These are phyloP conservation scores for Gilbertella persicaria DNA, from an alignment of 371 early-diverging fungal genomes.

Conservation along the genomic window DNA sequence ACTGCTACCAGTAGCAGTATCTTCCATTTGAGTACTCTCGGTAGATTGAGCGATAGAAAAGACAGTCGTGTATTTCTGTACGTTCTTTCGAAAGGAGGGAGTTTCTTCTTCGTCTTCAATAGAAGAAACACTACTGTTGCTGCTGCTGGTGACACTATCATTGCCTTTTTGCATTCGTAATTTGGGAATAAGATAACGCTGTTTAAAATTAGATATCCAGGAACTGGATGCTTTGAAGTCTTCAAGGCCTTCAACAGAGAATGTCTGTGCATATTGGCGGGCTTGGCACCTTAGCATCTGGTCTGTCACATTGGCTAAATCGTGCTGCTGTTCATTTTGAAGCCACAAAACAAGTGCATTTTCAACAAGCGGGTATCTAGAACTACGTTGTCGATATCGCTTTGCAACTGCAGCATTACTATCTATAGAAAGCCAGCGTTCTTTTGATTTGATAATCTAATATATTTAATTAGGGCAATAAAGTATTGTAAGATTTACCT, in stretches of 20 bases:
- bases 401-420: slow-evolving; percentile 18
- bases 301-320: slow-evolving; percentile 11
- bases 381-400: slow-evolving; percentile 20
- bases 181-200: slow-evolving; percentile 9
- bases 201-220: slow-evolving; percentile 21
- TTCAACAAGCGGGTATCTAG: slow-evolving; percentile 22
- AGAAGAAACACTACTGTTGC: background rate
- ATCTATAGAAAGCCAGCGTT: slow-evolving; percentile 23
- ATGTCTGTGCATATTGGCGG: slow-evolving; percentile 16
- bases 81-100: background rate
- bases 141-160: background rate
- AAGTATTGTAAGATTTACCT: slow-evolving; percentile 7
- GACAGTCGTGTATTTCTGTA: slow-evolving; percentile 2
- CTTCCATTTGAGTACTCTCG: background rate
- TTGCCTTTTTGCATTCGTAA: background rate
- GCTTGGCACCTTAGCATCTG: slow-evolving; percentile 23
- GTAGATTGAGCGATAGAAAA: background rate
- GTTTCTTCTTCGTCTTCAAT: background rate
- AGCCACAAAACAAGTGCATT: slow-evolving; percentile 18
- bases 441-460: slow-evolving; percentile 28
- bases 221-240: slow-evolving; percentile 26
- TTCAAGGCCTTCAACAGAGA: slow-evolving; percentile 8
- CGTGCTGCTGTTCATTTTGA: slow-evolving; percentile 12
- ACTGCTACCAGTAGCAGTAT: too few species aligned
- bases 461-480: background rate